Evolutionary conservation across 768 basidiomycete species (phyloP), one percentile per base, ranked within the genome.

Genomic region (Suillus clintonianus): DNA sequence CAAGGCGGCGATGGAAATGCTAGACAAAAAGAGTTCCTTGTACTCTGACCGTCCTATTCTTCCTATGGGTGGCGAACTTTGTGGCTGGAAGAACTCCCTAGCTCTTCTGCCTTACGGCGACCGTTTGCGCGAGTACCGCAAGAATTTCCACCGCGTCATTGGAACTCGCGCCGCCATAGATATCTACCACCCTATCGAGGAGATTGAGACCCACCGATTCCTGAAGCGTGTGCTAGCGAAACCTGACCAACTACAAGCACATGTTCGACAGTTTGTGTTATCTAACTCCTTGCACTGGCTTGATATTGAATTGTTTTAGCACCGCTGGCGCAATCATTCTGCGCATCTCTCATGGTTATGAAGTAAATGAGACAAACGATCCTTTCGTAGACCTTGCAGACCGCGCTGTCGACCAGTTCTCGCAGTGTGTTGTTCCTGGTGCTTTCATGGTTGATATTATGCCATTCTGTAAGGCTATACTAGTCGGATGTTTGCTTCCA

Each of bases 31-130:
- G 69, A 86, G 86, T 64, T 78, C 83, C 30, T 81, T 84, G 51
- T 89, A 89, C 71, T 89, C 88, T 27, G 88, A 89, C 67, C 84
- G 88, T 27, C 88, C 88, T 0, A 72, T 75, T n/a, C 65, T 81
- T 36, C 75, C 79, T 2, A 80, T 81, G 79, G 76, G 74, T 60
- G 74, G 73, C 43, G 73, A 76, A 53, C 70, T 76, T 10, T 69
- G 74, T 32, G 77, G 71, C 27, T 73, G 74, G 72, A 71, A 75
- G 63, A 54, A 77, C 59, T 69, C 73, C 3, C 64, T 81, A 53
- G 76, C 75, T 22, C 72, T 81, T 24, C 71, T 77, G 55, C 77
- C 76, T 37, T 80, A 80, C 68, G 79, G 78, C 50, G 75, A 81
- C 50, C 77, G 70, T 34, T 76, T 82, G 65, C 76, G 80, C 7